phyloP scores from a whole-genome alignment of 169 alveolate genomes.

The Neospora caninum region DNA sequence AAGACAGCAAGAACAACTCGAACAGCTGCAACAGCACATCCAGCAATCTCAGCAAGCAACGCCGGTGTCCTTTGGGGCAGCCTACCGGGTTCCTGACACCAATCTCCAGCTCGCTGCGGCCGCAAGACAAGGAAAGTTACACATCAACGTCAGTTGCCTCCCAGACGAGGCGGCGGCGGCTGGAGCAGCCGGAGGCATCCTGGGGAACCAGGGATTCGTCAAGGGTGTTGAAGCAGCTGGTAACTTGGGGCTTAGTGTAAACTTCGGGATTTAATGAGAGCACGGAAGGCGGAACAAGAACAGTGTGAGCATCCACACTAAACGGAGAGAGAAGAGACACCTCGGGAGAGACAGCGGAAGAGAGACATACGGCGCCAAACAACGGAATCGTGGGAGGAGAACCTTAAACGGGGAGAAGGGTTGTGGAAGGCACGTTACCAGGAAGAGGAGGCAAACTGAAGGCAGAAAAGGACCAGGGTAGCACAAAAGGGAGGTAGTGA shows the following conservation, averaged over 20 bases:
- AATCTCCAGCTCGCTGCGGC: constrained; percentile 58
- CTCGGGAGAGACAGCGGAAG: neutral
- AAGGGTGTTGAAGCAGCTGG: constrained; percentile 55
- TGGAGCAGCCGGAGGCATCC: constrained; percentile 48
- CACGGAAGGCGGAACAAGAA: neutral
- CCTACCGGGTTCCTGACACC: constrained; percentile 59
- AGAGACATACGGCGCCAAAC: neutral
- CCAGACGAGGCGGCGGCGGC: constrained; percentile 55
- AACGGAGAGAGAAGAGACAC: neutral
- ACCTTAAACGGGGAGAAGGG: too few relatives aligned
- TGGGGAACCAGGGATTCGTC: constrained; percentile 62
- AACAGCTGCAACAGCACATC: constrained; percentile 63
- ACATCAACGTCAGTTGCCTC: constrained; percentile 47
- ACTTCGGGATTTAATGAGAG: constrained; percentile 3
- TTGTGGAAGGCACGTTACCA: too few relatives aligned
- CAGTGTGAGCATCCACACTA: neutral
- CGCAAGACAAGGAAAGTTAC: constrained; percentile 43
- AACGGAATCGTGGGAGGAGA: neutral
- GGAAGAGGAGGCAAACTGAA: too few relatives aligned
- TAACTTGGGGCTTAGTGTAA: constrained; percentile 49
- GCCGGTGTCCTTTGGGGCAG: constrained; percentile 56
- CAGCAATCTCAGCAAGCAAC: constrained; percentile 49
- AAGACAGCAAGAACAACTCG: constrained; percentile 40
- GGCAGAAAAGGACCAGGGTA: too few relatives aligned
- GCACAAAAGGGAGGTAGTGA: too few relatives aligned